Evolutionary conservation across 305 asterid species (phyloP).

Genomic region (Lippia alba): DNA sequence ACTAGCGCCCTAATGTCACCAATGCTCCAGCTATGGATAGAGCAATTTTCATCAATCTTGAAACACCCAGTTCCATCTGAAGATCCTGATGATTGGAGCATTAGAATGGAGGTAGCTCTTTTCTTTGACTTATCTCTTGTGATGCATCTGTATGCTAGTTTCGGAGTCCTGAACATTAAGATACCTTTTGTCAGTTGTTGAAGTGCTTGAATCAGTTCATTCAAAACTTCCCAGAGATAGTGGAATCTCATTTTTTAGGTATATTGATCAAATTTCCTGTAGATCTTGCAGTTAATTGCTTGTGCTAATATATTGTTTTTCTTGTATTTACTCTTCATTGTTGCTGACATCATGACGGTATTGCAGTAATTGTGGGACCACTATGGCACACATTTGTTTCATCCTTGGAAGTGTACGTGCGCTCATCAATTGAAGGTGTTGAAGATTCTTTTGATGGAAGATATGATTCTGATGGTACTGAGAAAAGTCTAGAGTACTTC

Average conservation of each 20-base stretch:
- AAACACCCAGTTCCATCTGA: slow-evolving; percentile 80
- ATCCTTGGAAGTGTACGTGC: slow-evolving; percentile 77
- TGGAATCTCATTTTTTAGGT: slow-evolving; percentile 77
- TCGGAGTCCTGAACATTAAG: slow-evolving; percentile 21
- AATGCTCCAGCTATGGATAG: slow-evolving; percentile 90
- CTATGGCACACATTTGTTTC: slow-evolving; percentile 90
- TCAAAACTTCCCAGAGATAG: slow-evolving; percentile 75
- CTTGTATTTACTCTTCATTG: slow-evolving; percentile 30
- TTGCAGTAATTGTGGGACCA: slow-evolving; percentile 84
- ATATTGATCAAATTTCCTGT: slow-evolving; percentile 30
- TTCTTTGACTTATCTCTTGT: slow-evolving; percentile 26
- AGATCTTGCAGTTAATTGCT: slow-evolving; percentile 24
- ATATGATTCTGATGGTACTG: slow-evolving; percentile 96
- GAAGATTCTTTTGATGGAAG: slow-evolving; percentile 93
- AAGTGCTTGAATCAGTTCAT: slow-evolving; percentile 94
- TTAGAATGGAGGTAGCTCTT: slow-evolving; percentile 84
- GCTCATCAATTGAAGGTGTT: slow-evolving; percentile 76
- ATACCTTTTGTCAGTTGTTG: slow-evolving; percentile 60
- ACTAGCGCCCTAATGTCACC: slow-evolving; percentile 74
- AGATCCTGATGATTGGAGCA: slow-evolving; percentile 98
- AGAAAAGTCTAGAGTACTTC: slow-evolving; percentile 87
- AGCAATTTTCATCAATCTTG: slow-evolving; percentile 73
- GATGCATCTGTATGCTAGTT: slow-evolving; percentile 28
- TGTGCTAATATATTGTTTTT: slow-evolving; percentile 29
- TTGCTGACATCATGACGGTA: slow-evolving; percentile 34